Conservation (phyloP, 257 asterid species). For the Solanum clarkiae region DNA sequence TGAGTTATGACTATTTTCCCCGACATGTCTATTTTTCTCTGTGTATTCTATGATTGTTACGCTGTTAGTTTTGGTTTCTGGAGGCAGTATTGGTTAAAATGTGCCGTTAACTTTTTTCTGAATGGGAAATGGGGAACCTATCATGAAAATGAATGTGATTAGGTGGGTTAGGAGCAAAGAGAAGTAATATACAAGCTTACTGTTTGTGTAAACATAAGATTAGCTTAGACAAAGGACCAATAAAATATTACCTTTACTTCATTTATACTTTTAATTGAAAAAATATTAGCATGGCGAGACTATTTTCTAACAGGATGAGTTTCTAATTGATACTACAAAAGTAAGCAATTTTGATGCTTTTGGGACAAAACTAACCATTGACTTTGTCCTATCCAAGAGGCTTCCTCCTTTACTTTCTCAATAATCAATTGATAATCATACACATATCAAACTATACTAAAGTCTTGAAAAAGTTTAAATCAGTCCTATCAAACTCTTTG, state of each 20-base stretch:
- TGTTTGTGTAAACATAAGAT: too few relatives aligned
- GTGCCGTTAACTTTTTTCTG: background rate
- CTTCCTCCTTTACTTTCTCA: background rate
- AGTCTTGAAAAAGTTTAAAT: too few relatives aligned
- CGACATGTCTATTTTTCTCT: background rate
- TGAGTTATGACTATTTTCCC: background rate
- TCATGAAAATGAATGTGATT: background rate
- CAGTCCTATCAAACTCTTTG: too few relatives aligned
- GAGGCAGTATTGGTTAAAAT: background rate
- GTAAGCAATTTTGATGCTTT: background rate
- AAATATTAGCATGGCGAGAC: background rate
- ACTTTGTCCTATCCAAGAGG: background rate
- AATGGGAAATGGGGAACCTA: background rate
- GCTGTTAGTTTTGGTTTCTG: background rate
- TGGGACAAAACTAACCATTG: background rate
- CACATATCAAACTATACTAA: too few relatives aligned
- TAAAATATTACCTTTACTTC: background rate
- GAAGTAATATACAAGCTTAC: too few relatives aligned
- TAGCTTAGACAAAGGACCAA: background rate
- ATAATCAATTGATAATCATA: background rate
- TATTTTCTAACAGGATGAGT: background rate
- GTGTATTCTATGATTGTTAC: background rate
- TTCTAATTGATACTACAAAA: too few relatives aligned
- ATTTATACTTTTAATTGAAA: background rate
- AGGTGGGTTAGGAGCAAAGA: too few relatives aligned